Evolutionary conservation across 805 yeast genomes (phyloP), one percentile per base, ranked within the genome.

Genomic region (Metschnikowia vanudenii): DNA sequence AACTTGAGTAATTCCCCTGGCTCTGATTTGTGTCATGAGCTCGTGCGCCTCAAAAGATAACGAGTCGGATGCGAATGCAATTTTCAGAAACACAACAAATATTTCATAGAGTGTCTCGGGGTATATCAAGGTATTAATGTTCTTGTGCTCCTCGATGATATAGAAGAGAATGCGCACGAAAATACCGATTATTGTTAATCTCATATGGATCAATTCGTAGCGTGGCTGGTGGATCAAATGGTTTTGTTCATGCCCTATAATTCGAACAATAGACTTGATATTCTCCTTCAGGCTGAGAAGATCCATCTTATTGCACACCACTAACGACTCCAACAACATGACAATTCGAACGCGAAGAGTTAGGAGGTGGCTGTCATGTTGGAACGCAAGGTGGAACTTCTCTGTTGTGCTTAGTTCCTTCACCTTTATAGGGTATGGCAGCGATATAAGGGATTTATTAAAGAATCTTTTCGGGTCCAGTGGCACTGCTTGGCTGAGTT

Each of bases 191-290:
- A 78, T 60, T 32, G 65, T 61, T 18, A 75, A 56, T 36, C 82
- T 57, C 36, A 62, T 47, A 36, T 62, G 56, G 13, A 74, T 63
- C 24, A 63, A 58, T 16, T 61, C 61, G 1, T 78, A 68, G 39
- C 82, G 62, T 0, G 82, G 82, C 22, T 69, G 62, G 45, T 73
- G 64, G 50, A 68, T 60, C 12, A 80, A 63, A 19, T 63, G 51
- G 39, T 69, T 74, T 56, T 80, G 85, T 57, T 79, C 80, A 42
- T 64, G 67, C 3, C 77, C 76, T 7, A 79, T 66, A 17, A 71
- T 65, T 37, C 74, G 57, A 8, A 76, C 68, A 31, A 76, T 61
- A 2, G 71, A 58, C 39, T 71, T 68, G 49, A 76, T 62, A 39
- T 73, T 56, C 32, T 69, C 74, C 33, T 64, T 67, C 46, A 66